Conservation (phyloP, 2,329 filamentous ascomycete species). For the Aspergillus fumigatiaffinis region DNA sequence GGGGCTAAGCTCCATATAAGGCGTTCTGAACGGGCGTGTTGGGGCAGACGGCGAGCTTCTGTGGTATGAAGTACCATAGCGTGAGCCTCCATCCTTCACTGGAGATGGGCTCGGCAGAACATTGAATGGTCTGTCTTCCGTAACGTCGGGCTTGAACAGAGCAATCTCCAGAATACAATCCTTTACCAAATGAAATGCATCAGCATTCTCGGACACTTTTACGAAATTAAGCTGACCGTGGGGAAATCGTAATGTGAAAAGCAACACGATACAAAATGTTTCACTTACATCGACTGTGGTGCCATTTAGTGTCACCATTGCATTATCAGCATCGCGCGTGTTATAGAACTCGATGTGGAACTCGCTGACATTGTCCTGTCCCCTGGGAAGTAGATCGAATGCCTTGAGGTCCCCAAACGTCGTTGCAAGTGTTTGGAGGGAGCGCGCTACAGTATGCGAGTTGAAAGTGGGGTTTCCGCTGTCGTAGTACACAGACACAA, state of each 20-base stretch:
- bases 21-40: slow-evolving; percentile 12
- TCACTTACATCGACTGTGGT: slow-evolving; percentile 32
- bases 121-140: slow-evolving; percentile 10
- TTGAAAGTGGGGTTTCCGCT: slow-evolving; percentile 24
- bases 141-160: slow-evolving; percentile 28
- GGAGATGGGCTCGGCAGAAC: slow-evolving; percentile 12
- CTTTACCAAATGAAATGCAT: slow-evolving; percentile 13
- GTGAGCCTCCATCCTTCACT: slow-evolving; percentile 12
- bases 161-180: slow-evolving; percentile 29
- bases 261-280: not conserved
- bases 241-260: not conserved
- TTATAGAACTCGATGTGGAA: slow-evolving; percentile 41
- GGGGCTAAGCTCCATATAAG: slow-evolving; percentile 34
- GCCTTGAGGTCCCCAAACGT: slow-evolving; percentile 39
- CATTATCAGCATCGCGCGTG: slow-evolving; percentile 33
- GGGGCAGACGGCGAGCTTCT: slow-evolving; percentile 14
- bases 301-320: slow-evolving; percentile 33
- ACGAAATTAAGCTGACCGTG: not conserved
- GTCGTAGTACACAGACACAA: slow-evolving; percentile 47
- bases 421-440: slow-evolving; percentile 38
- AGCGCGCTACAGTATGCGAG: slow-evolving; percentile 42
- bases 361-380: slow-evolving; percentile 28
- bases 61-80: slow-evolving; percentile 13
- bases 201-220: not conserved
- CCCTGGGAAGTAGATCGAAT: slow-evolving; percentile 25